Base-by-base conservation (phyloP, 768 basidiomycete species). In the Suillus fuscotomentosus region DNA sequence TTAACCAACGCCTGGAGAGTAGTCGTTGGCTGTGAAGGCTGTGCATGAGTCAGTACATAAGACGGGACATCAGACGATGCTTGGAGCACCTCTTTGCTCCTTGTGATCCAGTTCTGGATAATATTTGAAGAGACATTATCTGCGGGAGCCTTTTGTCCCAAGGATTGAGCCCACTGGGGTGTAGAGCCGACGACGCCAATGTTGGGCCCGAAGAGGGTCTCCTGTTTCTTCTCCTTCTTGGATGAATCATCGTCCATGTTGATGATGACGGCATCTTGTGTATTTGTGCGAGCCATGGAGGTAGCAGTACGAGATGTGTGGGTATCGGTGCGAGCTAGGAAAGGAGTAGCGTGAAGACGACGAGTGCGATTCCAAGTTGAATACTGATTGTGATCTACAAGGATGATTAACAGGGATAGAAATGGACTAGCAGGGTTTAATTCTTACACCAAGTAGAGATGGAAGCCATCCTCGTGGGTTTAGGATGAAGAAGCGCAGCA, bases 1-100 rank as follows among this genome's bases (percentile, higher is more conserved):
- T 97, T 98, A 67, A 97, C 95, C 41, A 96, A 83, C 0, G 95
- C 95, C 78, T 97, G 95, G 0, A 98, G 82, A 2, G 95, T 97
- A 0, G 95, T 98, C 0, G 95, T 97, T 0, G 95, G 88, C 70
- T 94, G 90, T 11, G 88, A 84, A 38, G 87, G 75, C 92, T 94
- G 68, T 17, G 1, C 20, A 24, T 22, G 50, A 45, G 9, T 59
- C 60, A 45, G 8, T 39, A 38, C 22, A 62, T 43, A 27, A 59
- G 41, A 55, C 53, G 57, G 56, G 59, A 60, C 61, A 61, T 67
- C 15, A 69, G 63, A 61, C 3, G 5, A 45, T 24, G 20, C 36
- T 38, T 13, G 60, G 5, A 27, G 61, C 61, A 94, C 94, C 83
- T 95, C 87, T 80, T 94, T 95, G 77, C 86, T 89, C 81, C 89